These are phyloP conservation scores for Daldinia grandis DNA, from an alignment of 495 filamentous ascomycete genomes.

Conservation along the genomic window DNA sequence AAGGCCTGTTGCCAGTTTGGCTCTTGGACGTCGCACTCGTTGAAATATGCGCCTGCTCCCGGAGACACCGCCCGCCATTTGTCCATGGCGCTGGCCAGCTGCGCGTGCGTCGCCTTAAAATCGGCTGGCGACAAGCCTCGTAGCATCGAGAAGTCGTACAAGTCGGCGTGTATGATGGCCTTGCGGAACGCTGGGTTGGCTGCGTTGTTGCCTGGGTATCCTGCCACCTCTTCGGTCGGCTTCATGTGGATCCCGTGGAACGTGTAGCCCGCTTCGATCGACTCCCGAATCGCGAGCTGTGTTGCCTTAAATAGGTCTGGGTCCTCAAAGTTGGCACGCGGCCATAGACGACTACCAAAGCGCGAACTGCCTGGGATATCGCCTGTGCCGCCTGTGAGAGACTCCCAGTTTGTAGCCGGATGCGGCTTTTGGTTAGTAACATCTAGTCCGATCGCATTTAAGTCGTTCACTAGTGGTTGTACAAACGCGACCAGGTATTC, in stretches of 20 bases:
- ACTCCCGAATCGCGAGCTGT: slow-evolving; percentile 49
- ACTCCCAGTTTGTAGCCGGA: slow-evolving; percentile 39
- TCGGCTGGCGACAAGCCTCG: slow-evolving; percentile 27
- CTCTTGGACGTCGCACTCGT: slow-evolving; percentile 67
- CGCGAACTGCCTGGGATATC: slow-evolving; percentile 40
- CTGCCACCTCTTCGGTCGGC: slow-evolving; percentile 37
- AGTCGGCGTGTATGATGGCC: slow-evolving; percentile 59
- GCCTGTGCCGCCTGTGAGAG: slow-evolving; percentile 19
- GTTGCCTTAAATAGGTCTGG: slow-evolving; percentile 47
- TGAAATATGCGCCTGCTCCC: slow-evolving; percentile 56
- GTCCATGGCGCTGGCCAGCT: slow-evolving; percentile 34
- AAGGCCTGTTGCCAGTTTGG: slow-evolving; percentile 70
- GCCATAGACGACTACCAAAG: slow-evolving; percentile 61
- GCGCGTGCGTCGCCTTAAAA: slow-evolving; percentile 28
- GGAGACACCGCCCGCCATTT: slow-evolving; percentile 45
- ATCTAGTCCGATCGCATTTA: slow-evolving; percentile 44
- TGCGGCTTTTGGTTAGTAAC: slow-evolving; percentile 27
- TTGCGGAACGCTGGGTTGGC: slow-evolving; percentile 61
- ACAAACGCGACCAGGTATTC: slow-evolving; percentile 51
- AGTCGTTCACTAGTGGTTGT: slow-evolving; percentile 54
- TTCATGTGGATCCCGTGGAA: slow-evolving; percentile 51
- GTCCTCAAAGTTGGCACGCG: slow-evolving; percentile 53
- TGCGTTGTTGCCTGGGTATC: slow-evolving; percentile 51
- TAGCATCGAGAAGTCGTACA: slow-evolving; percentile 29
- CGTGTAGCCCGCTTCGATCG: slow-evolving; percentile 49